phyloP scores from a whole-genome alignment of 768 basidiomycete species.

The Kockovaella imperatae region DNA sequence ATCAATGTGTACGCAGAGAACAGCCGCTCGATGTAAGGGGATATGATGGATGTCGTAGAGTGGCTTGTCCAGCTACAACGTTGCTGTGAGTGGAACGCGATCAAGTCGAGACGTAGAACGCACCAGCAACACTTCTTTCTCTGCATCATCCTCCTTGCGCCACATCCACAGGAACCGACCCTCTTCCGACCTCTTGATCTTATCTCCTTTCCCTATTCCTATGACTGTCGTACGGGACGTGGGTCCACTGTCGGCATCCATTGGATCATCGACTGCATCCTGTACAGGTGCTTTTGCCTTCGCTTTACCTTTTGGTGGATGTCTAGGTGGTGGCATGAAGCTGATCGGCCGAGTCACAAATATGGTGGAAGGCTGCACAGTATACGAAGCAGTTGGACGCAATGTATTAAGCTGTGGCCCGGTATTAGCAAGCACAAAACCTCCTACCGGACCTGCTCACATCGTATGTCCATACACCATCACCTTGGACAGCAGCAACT shows the following conservation, averaged over 20 bases:
- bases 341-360: slow-evolving; percentile 36
- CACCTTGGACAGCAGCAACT: slow-evolving; percentile 42
- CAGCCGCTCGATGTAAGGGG: neutral
- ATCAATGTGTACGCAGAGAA: neutral
- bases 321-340: slow-evolving; percentile 10
- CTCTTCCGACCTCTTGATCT: slow-evolving; percentile 10
- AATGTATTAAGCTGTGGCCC: slow-evolving; percentile 26
- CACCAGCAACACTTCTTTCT: slow-evolving; percentile 23
- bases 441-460: slow-evolving; percentile 19
- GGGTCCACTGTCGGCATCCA: slow-evolving; percentile 13
- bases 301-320: neutral
- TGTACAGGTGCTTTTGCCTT: slow-evolving; percentile 25
- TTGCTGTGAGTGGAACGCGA: too few species aligned
- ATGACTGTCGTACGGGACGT: slow-evolving; percentile 14
- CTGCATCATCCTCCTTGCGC: slow-evolving; percentile 36
- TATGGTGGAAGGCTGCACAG: slow-evolving; percentile 35
- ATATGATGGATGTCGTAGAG: neutral
- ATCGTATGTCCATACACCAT: slow-evolving; percentile 45
- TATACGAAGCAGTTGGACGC: slow-evolving; percentile 39
- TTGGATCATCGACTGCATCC: too few species aligned
- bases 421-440: neutral
- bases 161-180: slow-evolving; percentile 36
- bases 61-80: neutral
- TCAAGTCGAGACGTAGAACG: too few species aligned
- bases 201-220: slow-evolving; percentile 20